Conservation (phyloP, 2,329 filamentous ascomycete genomes). For the Orbilia javanica region DNA sequence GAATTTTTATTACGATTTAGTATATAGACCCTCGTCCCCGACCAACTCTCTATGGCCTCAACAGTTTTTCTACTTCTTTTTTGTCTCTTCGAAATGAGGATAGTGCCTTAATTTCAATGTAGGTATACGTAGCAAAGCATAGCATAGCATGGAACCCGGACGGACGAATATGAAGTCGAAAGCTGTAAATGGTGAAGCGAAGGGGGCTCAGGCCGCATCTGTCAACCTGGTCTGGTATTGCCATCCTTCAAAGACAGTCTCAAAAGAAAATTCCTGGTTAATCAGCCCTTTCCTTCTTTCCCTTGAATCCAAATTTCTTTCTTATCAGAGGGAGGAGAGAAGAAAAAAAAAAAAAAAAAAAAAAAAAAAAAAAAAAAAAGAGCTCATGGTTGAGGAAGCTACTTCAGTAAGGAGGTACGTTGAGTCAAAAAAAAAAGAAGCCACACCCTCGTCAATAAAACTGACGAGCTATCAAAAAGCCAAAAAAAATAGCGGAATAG, state of each 20-base stretch:
- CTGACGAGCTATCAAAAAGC: conserved; percentile 26
- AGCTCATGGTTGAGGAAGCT: conserved; percentile 7
- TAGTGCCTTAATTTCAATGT: conserved; percentile 18
- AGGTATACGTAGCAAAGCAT: conserved; percentile 28
- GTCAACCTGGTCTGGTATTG: conserved; percentile 22
- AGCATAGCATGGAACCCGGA: conserved; percentile 8
- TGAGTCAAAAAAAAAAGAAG: conserved; percentile 13
- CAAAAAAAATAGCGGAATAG: conserved; percentile 25
- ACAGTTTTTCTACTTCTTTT: conserved; percentile 9
- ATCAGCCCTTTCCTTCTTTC: background rate
- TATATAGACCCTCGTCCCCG: conserved; percentile 47
- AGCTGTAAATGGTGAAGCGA: conserved; percentile 14
- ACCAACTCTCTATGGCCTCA: conserved; percentile 20
- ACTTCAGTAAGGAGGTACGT: conserved; percentile 11
- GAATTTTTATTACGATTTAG: conserved; percentile 8
- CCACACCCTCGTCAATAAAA: conserved; percentile 20
- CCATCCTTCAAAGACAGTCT: background rate
- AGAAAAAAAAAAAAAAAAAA: no score
- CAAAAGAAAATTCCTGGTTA: background rate
- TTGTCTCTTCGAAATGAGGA: conserved; percentile 2
- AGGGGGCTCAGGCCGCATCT: conserved; percentile 44
- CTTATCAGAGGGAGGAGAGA: no score
- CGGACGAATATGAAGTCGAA: conserved; percentile 26
- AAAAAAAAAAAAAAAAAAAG: conserved; percentile 11
- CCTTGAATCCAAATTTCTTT: conserved; percentile 16